A percentile compares a stretch with the other conserved stretches of the same genome.
Conservation (phyloP, 352 stramenopile species). For the Phytopythium ostracodes region DNA sequence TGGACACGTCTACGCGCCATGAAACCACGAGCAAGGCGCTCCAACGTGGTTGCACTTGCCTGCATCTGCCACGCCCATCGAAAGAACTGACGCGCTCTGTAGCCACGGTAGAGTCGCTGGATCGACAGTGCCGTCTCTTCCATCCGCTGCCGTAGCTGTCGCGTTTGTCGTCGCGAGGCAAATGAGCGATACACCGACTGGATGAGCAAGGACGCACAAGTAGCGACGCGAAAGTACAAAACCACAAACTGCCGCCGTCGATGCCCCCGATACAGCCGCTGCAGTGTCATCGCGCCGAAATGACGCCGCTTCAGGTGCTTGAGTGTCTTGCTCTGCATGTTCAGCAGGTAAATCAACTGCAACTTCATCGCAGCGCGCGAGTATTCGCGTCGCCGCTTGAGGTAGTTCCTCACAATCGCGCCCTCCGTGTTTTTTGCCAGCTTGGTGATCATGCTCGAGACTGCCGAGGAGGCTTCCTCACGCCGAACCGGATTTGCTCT, state of each 20-base stretch:
- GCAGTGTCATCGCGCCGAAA: conserved; percentile 41
- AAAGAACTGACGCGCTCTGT: conserved; percentile 34
- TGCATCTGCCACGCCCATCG: conserved; percentile 40
- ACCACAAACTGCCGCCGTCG: conserved; percentile 40
- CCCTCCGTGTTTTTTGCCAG: conserved; percentile 56
- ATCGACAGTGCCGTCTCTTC: conserved; percentile 23
- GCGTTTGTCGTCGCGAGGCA: conserved; percentile 36
- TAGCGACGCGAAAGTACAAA: conserved; percentile 43
- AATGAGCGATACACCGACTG: conserved; percentile 67
- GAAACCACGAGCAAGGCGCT: conserved; percentile 56
- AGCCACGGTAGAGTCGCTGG: conserved; percentile 55
- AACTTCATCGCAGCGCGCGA: conserved; percentile 40
- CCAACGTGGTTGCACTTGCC: conserved; percentile 34
- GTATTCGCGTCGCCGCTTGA: conserved; percentile 51
- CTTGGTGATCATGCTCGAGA: conserved; percentile 22
- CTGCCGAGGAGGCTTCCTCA: background rate
- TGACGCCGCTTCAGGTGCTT: conserved; percentile 38
- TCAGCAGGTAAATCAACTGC: conserved; percentile 43
- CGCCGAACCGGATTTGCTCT: conserved; percentile 9
- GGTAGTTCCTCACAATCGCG: conserved; percentile 49
- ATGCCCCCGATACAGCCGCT: conserved; percentile 55
- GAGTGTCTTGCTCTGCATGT: conserved; percentile 44
- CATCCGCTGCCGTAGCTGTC: conserved; percentile 23
- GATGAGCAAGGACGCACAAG: conserved; percentile 52
- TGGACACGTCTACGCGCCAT: conserved; percentile 41